Evolutionary conservation across 441 rosid species (phyloP).

Genomic region (Erodium texanum): DNA sequence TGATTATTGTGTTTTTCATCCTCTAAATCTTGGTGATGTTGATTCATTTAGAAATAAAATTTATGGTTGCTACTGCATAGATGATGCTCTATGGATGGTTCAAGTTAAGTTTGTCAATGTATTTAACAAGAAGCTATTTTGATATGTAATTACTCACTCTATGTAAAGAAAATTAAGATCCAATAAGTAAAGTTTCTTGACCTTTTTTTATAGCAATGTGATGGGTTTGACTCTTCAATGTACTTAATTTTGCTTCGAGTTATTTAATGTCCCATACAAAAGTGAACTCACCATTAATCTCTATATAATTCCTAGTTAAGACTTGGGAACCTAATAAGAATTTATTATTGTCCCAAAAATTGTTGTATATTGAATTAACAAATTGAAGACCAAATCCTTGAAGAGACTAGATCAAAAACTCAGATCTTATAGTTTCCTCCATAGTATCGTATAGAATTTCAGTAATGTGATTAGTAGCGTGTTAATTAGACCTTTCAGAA

Average conservation of each 20-base stretch:
- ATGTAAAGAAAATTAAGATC: neutral
- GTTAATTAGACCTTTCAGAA: neutral
- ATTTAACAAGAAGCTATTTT: neutral
- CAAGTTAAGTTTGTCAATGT: neutral
- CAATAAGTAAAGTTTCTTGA: neutral
- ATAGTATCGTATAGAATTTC: neutral
- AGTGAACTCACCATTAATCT: neutral
- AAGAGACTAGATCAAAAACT: neutral
- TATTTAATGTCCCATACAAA: neutral
- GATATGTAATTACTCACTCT: neutral
- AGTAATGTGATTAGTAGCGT: neutral
- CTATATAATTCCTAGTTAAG: neutral
- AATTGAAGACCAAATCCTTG: neutral
- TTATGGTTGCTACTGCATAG: neutral
- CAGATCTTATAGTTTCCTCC: neutral
- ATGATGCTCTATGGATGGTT: neutral
- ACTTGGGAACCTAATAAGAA: neutral
- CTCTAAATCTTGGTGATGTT: neutral
- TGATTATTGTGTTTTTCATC: neutral
- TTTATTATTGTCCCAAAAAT: too few species aligned
- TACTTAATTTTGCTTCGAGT: neutral
- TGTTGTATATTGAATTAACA: neutral
- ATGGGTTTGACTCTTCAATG: neutral
- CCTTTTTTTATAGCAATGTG: neutral
- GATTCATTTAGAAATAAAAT: neutral